Evolutionary conservation across 345 rosid genomes (phyloP).

Genomic region (Orychophragmus violaceus): DNA sequence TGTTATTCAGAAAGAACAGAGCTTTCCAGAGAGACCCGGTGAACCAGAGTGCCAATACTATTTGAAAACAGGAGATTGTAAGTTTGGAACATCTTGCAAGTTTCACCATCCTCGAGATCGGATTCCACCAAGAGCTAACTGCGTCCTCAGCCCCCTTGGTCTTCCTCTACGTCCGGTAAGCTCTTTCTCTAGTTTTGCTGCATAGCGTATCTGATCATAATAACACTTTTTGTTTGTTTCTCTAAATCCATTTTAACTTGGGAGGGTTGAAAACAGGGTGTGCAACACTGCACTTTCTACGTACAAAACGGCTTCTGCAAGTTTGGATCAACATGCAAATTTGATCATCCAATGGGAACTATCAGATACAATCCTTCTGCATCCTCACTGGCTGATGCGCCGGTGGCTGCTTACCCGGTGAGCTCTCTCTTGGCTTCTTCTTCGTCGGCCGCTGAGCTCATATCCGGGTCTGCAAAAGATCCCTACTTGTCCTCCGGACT

Average conservation of each 20-base stretch:
- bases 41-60: conserved; percentile 87
- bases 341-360: conserved; percentile 72
- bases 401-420: conserved; percentile 81
- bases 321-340: conserved; percentile 67
- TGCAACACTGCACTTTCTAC: conserved; percentile 55
- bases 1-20: conserved; percentile 52
- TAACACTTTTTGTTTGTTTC: neutral
- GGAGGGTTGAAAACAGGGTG: conserved; percentile 41
- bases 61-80: conserved; percentile 89
- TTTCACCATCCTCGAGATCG: conserved; percentile 87
- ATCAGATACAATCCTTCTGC: conserved; percentile 84
- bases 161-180: conserved; percentile 88
- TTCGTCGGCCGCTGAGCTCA: conserved; percentile 53
- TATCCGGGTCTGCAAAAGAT: conserved; percentile 53
- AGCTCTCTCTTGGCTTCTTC: conserved; percentile 68
- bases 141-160: conserved; percentile 68
- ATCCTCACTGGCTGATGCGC: conserved; percentile 76
- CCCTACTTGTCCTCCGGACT: conserved; percentile 44
- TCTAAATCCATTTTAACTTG: neutral
- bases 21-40: conserved; percentile 95
- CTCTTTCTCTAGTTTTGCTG: conserved; percentile 7
- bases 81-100: conserved; percentile 78
- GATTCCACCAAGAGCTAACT: conserved; percentile 49
- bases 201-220: neutral
- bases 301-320: conserved; percentile 62